Percentiles rank a stretch among this genome's conserved stretches.
Evolutionary conservation across 23 red algal species (phyloP).

Genomic region (Rhodosorus marinus): DNA sequence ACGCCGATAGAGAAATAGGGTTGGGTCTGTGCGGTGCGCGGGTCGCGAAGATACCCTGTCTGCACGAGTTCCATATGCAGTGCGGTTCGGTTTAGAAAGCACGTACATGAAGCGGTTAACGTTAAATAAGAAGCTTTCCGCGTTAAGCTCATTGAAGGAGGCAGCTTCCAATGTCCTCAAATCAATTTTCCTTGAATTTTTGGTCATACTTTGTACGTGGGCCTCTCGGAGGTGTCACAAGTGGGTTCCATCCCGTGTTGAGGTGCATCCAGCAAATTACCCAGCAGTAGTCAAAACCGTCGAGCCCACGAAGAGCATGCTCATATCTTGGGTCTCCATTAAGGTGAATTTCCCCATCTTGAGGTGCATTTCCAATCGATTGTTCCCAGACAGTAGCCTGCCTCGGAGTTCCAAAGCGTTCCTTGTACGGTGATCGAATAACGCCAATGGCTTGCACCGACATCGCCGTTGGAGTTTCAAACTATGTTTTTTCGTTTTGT

Average conservation of each 20-base stretch:
- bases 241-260: slow-evolving; percentile 41
- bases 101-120: too few relatives aligned
- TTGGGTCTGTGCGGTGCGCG: slow-evolving; percentile 55
- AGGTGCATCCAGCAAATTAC: slow-evolving; percentile 42
- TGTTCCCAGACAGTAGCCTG: slow-evolving; percentile 33
- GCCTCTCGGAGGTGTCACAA: slow-evolving; percentile 39
- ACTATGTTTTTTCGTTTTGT: too few relatives aligned
- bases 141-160: too few relatives aligned
- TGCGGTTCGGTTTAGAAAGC: too few relatives aligned
- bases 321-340: slow-evolving; percentile 4
- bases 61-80: too few relatives aligned
- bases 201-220: slow-evolving; percentile 4
- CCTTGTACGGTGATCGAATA: slow-evolving; percentile 2
- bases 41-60: slow-evolving; percentile 49
- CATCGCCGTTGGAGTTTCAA: too few relatives aligned
- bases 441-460: background rate
- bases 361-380: slow-evolving; percentile 28
- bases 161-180: too few relatives aligned
- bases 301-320: slow-evolving; percentile 27
- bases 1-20: slow-evolving; percentile 25
- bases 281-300: slow-evolving; percentile 44
- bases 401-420: slow-evolving; percentile 57
- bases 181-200: too few relatives aligned
- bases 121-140: too few relatives aligned
- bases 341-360: slow-evolving; percentile 25